Evolutionary conservation across 768 basidiomycete species (phyloP), one percentile per base, ranked within the genome.

Genomic region (Leccinum disarticulatum): DNA sequence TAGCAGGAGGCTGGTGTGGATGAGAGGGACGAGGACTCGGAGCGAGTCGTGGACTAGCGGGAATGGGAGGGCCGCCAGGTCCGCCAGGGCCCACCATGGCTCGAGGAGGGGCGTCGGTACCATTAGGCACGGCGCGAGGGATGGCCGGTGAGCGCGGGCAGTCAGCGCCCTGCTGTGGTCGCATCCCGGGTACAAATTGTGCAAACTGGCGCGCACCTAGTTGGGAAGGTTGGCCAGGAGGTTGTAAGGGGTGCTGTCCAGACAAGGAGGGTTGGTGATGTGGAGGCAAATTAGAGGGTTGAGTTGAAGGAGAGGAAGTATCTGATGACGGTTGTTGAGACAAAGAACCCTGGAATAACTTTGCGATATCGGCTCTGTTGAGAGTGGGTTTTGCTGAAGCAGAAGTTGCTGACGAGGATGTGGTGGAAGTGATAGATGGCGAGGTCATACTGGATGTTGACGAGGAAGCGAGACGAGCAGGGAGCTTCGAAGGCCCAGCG

Each of bases 121-220:
- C 87, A 67, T 90, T 91, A 5, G 83, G 76, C 73, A 87, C 79
- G 52, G 81, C 77, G 33, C 89, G 84, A 38, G 80, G 65, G 72
- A 84, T 89, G 31, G 80, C 81, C 49, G 88, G 88, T 70, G 90
- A 90, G 52, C 87, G 81, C 41, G 89, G 87, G 27, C 78, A 80
- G 56, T 77, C 78, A 72, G 78, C 76, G 54, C 81, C 79, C 61
- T 70, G 74, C 60, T 75, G 79, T 54, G 72, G 77, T 65, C 81
- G 80, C 66, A 81, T 77, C 55, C 70, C 72, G 15, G 85, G 82
- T 35, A 83, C 81, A 66, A 83, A 87, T 15, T 79, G 66, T 33
- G 78, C 64, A 70, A 70, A 86, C 30, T 76, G 73, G 55, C 79
- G 80, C 56, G 78, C 60, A 59, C 79, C 76, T 58, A 81, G 61